Conservation (phyloP, 345 rosid species). For the Durio zibethinus region DNA sequence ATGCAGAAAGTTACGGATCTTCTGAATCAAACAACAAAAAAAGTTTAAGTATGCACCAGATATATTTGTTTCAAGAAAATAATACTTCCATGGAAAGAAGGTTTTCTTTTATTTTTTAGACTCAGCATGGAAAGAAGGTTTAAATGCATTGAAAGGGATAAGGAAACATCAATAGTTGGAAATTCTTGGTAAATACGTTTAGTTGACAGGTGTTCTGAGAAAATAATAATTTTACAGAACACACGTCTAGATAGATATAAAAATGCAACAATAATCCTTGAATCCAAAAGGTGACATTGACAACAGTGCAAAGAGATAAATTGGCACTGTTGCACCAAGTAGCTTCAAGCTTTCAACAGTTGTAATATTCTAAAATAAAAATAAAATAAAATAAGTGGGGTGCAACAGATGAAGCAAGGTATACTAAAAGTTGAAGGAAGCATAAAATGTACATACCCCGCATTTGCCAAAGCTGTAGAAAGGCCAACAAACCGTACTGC, state of each 20-base stretch:
- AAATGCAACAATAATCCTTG: neutral
- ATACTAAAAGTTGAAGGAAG: neutral
- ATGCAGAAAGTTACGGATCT: neutral
- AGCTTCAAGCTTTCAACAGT: neutral
- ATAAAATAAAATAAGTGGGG: neutral
- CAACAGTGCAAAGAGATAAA: neutral
- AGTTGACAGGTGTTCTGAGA: neutral
- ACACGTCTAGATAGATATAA: neutral
- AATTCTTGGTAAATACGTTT: neutral
- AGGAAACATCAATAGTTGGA: neutral
- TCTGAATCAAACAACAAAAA: neutral
- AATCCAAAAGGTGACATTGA: neutral
- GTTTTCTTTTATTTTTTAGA: too few relatives aligned
- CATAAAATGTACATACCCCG: slow-evolving; percentile 54
- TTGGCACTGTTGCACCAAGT: neutral
- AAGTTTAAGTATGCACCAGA: neutral
- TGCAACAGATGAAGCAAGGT: slow-evolving; percentile 4
- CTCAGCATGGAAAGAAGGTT: slow-evolving; percentile 1
- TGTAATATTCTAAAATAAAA: neutral
- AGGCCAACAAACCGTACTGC: slow-evolving; percentile 88
- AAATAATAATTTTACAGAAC: neutral
- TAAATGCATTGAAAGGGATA: neutral
- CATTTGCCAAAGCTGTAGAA: slow-evolving; percentile 97
- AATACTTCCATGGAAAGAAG: neutral
- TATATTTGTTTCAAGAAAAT: neutral